phyloP scores from a whole-genome alignment of 768 basidiomycete species.

The Exidia glandulosa region DNA sequence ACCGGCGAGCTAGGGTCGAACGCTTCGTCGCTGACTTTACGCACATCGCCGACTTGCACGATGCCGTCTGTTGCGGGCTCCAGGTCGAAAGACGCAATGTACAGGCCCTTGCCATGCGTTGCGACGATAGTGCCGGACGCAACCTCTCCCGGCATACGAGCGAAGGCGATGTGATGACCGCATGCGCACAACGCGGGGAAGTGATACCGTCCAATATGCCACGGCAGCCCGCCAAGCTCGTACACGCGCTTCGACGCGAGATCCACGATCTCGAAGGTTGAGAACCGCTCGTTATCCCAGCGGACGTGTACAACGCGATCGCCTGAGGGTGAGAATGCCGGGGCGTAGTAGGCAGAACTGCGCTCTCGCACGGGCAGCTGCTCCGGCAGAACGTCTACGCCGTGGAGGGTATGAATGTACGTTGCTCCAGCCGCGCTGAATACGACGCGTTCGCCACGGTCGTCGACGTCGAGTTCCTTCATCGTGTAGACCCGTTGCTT shows the following conservation, averaged over 20 bases:
- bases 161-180: conserved; percentile 43
- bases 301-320: conserved; percentile 49
- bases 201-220: conserved; percentile 50
- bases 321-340: conserved; percentile 40
- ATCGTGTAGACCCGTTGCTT: conserved; percentile 52
- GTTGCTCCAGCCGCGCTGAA: conserved; percentile 55
- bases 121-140: conserved; percentile 56
- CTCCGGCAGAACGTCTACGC: conserved; percentile 14
- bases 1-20: too few relatives aligned
- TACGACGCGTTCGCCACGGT: conserved; percentile 37
- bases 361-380: conserved; percentile 37
- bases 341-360: conserved; percentile 50
- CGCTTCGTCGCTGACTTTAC: not conserved
- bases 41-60: not conserved
- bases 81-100: conserved; percentile 27
- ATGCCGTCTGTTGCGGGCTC: not conserved
- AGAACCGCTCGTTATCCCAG: conserved; percentile 56
- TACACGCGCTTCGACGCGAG: conserved; percentile 30
- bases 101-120: conserved; percentile 51
- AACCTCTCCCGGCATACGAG: conserved; percentile 48
- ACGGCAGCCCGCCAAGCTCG: conserved; percentile 44
- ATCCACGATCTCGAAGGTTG: conserved; percentile 55
- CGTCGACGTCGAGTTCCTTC: conserved; percentile 47
- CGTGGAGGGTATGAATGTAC: conserved; percentile 28
- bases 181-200: conserved; percentile 39